phyloP scores from a whole-genome alignment of 306 rosid genomes.

The Dalbergia cultrata region DNA sequence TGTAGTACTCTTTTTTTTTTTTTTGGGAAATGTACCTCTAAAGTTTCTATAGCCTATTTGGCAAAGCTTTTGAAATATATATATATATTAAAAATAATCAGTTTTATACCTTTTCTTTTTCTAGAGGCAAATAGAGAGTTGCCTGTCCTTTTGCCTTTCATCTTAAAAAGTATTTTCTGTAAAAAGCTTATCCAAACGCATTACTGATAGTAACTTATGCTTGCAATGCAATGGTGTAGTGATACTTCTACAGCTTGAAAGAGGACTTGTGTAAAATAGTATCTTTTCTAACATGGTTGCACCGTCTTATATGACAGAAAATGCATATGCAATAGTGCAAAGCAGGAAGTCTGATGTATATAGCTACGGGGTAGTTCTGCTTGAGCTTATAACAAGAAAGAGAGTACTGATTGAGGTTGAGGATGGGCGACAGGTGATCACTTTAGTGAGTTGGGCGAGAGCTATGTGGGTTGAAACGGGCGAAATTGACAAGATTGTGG shows the following conservation, averaged over 20 bases:
- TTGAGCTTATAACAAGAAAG: conserved; percentile 72
- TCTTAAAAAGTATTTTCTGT: too few species aligned
- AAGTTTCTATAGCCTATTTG: too few species aligned
- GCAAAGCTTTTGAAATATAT: too few species aligned
- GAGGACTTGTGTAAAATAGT: conserved; percentile 10
- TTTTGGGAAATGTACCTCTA: too few species aligned
- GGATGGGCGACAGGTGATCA: conserved; percentile 7
- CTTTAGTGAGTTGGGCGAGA: conserved; percentile 57
- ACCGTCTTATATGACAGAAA: conserved; percentile 48
- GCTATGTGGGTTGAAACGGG: conserved; percentile 51
- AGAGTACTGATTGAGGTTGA: conserved; percentile 53
- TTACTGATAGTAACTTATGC: not conserved
- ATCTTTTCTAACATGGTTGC: not conserved
- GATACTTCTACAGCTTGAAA: not conserved
- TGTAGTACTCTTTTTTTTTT: too few species aligned
- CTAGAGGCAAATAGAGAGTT: too few species aligned
- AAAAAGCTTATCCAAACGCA: too few species aligned
- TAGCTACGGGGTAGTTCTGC: conserved; percentile 69
- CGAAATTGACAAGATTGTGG: conserved; percentile 49
- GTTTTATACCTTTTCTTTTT: too few species aligned
- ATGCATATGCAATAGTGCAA: conserved; percentile 49
- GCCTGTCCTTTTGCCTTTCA: too few species aligned
- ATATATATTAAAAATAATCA: too few species aligned
- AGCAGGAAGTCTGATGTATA: conserved; percentile 68
- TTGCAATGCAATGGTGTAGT: not conserved